Evolutionary conservation across 2,329 filamentous ascomycete genomes (phyloP).

Genomic region (Talaromyces piceae): DNA sequence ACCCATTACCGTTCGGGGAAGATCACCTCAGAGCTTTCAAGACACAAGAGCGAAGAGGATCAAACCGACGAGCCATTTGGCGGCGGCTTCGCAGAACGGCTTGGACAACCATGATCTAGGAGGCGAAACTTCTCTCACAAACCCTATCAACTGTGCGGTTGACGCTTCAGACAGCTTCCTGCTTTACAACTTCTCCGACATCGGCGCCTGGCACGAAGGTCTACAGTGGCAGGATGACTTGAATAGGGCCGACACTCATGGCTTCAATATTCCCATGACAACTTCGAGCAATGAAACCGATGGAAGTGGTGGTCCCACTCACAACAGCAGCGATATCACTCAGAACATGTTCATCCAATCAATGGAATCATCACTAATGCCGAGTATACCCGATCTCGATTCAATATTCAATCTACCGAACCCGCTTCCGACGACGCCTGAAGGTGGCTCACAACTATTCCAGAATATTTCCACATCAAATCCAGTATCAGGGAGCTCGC

Average conservation of each 20-base stretch:
- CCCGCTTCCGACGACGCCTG: not conserved
- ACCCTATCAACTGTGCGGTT: not conserved
- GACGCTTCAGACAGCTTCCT: not conserved
- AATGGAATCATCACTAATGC: constrained; percentile 4
- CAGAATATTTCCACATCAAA: not conserved
- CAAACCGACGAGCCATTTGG: not conserved
- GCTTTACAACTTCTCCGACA: constrained; percentile 9
- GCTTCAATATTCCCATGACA: not conserved
- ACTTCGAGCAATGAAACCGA: not conserved
- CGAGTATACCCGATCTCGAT: constrained; percentile 6
- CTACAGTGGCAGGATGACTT: constrained; percentile 5
- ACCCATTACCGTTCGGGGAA: constrained; percentile 8
- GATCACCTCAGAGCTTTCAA: constrained; percentile 10
- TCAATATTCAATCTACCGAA: constrained; percentile 10
- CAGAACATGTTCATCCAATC: constrained; percentile 5
- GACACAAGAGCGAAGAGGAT: not conserved
- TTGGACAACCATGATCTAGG: not conserved
- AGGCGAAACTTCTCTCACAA: not conserved
- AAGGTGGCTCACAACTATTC: not conserved
- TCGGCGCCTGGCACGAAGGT: constrained; percentile 2
- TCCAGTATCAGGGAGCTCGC: not conserved
- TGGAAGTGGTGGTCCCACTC: not conserved
- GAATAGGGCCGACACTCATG: not conserved
- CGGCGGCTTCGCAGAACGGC: not conserved
- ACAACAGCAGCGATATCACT: not conserved